Evolutionary conservation across 306 rosid genomes (phyloP).

Genomic region (Mucuna pruriens): DNA sequence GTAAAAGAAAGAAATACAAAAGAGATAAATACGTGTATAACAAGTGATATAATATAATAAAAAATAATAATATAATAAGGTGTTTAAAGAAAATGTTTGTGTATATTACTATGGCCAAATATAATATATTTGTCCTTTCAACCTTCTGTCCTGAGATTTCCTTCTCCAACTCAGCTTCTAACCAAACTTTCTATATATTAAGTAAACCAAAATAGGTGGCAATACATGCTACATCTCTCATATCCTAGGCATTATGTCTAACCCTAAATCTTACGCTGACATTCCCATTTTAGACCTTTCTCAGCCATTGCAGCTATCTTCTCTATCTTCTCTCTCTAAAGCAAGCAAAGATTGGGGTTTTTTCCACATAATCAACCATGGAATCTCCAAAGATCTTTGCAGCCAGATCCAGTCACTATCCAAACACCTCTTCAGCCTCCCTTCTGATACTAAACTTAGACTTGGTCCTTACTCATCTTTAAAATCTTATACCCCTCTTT

Average conservation of each 20-base stretch:
- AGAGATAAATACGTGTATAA: too few species aligned
- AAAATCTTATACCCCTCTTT: conserved; percentile 80
- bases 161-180: conserved; percentile 31
- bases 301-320: conserved; percentile 57
- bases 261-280: conserved; percentile 50
- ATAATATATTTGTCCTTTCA: neutral
- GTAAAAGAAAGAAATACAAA: too few species aligned
- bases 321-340: conserved; percentile 59
- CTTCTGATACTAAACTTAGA: conserved; percentile 70
- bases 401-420: conserved; percentile 54
- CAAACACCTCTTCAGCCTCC: conserved; percentile 63
- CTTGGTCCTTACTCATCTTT: conserved; percentile 79
- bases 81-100: too few species aligned
- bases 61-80: too few species aligned
- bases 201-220: conserved; percentile 44
- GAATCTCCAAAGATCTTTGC: conserved; percentile 73
- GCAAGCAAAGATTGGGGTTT: conserved; percentile 82
- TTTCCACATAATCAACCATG: conserved; percentile 85
- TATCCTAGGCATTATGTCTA: conserved; percentile 51
- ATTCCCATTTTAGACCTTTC: conserved; percentile 83
- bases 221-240: conserved; percentile 45
- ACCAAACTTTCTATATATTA: conserved; percentile 36
- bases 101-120: too few species aligned
- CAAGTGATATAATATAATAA: too few species aligned
- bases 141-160: neutral